Conservation (phyloP, 1,284 basidiomycete genomes). For the Leccinum pachyderme region DNA sequence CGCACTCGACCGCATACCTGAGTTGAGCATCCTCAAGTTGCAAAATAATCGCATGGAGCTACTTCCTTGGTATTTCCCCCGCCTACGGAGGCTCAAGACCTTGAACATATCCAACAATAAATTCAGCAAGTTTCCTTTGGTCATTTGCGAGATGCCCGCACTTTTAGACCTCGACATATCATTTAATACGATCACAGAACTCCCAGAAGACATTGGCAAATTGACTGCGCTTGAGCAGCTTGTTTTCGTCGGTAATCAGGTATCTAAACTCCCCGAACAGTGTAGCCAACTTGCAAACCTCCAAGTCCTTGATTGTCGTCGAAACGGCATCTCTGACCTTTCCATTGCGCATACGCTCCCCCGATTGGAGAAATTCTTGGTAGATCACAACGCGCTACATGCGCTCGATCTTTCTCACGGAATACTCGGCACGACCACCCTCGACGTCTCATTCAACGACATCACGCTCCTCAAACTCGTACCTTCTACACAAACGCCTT, state of each 20-base stretch:
- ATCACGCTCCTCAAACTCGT: constrained; percentile 78
- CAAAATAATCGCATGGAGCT: constrained; percentile 93
- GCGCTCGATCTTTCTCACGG: constrained; percentile 78
- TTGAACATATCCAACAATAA: constrained; percentile 99
- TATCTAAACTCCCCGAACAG: constrained; percentile 74
- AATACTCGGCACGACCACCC: constrained; percentile 47
- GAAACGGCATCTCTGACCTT: constrained; percentile 81
- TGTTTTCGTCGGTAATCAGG: constrained; percentile 87
- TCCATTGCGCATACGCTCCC: constrained; percentile 69
- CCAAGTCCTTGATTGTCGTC: constrained; percentile 74
- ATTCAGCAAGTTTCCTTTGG: constrained; percentile 77
- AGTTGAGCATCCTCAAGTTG: constrained; percentile 72
- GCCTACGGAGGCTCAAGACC: constrained; percentile 69
- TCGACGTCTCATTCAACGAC: constrained; percentile 80
- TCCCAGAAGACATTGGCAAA: constrained; percentile 81
- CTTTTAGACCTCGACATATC: constrained; percentile 91
- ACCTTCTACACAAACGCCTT: constrained; percentile 54
- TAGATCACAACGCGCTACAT: constrained; percentile 82
- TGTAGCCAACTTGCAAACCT: constrained; percentile 64
- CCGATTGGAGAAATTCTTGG: constrained; percentile 62
- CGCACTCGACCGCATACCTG: constrained; percentile 74
- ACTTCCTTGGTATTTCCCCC: constrained; percentile 84
- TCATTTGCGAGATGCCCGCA: constrained; percentile 73
- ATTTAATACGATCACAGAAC: constrained; percentile 85
- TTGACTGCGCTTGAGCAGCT: constrained; percentile 73